Evolutionary conservation across 345 rosid genomes (phyloP).

Genomic region (Arabidopsis arenosa): DNA sequence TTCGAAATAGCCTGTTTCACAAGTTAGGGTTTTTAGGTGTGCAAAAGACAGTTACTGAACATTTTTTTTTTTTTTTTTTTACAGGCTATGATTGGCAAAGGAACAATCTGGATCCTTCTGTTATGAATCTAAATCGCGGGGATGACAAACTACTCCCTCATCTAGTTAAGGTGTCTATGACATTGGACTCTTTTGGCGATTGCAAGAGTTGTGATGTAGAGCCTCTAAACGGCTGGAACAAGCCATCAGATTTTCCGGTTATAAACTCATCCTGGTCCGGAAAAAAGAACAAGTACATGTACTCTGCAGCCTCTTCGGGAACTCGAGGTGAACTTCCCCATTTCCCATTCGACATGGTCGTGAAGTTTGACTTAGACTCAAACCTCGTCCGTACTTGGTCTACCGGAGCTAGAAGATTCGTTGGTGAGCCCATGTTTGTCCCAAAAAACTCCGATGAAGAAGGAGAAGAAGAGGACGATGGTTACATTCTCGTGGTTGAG

Average conservation of each 20-base stretch:
- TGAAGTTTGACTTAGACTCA: slow-evolving; percentile 58
- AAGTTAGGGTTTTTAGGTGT: slow-evolving; percentile 1
- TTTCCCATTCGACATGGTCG: slow-evolving; percentile 84
- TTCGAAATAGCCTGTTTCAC: neutral
- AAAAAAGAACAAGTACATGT: slow-evolving; percentile 51
- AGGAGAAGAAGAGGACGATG: slow-evolving; percentile 71
- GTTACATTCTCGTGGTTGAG: slow-evolving; percentile 87
- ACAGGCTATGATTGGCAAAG: slow-evolving; percentile 86
- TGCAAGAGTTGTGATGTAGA: slow-evolving; percentile 56
- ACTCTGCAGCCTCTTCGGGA: slow-evolving; percentile 74
- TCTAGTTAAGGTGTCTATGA: slow-evolving; percentile 69
- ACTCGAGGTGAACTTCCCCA: slow-evolving; percentile 66
- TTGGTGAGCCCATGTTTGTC: slow-evolving; percentile 88
- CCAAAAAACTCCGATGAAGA: slow-evolving; percentile 45
- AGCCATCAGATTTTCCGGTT: slow-evolving; percentile 73
- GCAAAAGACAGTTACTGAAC: neutral
- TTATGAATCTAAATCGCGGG: slow-evolving; percentile 59
- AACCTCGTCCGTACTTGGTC: slow-evolving; percentile 59
- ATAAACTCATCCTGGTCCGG: slow-evolving; percentile 76
- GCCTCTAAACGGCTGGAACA: slow-evolving; percentile 61
- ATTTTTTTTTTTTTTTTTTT: neutral
- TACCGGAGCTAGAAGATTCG: slow-evolving; percentile 63
- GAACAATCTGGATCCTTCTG: slow-evolving; percentile 73
- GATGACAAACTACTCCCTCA: slow-evolving; percentile 60
- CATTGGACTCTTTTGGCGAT: slow-evolving; percentile 55